Conservation (phyloP, 768 basidiomycete genomes). For the Mycena epipterygia region DNA sequence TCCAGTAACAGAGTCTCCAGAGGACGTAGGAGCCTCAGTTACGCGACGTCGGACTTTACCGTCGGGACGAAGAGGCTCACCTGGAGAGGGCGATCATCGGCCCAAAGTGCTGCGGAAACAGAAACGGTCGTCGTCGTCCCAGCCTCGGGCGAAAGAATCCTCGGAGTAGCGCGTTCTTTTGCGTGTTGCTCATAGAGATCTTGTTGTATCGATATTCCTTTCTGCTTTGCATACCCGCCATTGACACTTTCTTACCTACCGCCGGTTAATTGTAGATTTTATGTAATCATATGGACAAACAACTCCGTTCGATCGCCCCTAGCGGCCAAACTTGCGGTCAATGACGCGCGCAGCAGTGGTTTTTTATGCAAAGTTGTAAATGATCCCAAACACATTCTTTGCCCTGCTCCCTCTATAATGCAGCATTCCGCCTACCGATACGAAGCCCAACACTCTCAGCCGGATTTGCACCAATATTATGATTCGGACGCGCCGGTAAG, state of each 20-base stretch:
- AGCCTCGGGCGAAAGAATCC: conserved; percentile 39
- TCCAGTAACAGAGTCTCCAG: conserved; percentile 62
- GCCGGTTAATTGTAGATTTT: conserved; percentile 21
- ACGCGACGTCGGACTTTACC: conserved; percentile 79
- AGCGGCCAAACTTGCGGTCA: no score
- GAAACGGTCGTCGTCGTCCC: conserved; percentile 59
- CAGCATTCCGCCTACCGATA: not conserved
- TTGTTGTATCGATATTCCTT: conserved; percentile 29
- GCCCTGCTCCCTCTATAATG: not conserved
- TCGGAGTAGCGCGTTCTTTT: conserved; percentile 13
- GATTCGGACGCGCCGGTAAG: conserved; percentile 24
- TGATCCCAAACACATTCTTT: no score
- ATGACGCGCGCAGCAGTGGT: no score
- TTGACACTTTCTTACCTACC: not conserved
- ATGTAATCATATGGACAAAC: conserved; percentile 4
- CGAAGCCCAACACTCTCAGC: conserved; percentile 13
- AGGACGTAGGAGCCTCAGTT: conserved; percentile 53
- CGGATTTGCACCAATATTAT: conserved; percentile 30
- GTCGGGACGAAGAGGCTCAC: conserved; percentile 50
- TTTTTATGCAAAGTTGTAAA: no score
- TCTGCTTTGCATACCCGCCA: conserved; percentile 21
- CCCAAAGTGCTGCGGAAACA: conserved; percentile 67
- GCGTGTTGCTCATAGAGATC: conserved; percentile 1
- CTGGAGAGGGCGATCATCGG: conserved; percentile 31
- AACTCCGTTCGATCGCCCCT: not conserved